phyloP scores from a whole-genome alignment of 495 filamentous ascomycete species.

The Podospora comata region DNA sequence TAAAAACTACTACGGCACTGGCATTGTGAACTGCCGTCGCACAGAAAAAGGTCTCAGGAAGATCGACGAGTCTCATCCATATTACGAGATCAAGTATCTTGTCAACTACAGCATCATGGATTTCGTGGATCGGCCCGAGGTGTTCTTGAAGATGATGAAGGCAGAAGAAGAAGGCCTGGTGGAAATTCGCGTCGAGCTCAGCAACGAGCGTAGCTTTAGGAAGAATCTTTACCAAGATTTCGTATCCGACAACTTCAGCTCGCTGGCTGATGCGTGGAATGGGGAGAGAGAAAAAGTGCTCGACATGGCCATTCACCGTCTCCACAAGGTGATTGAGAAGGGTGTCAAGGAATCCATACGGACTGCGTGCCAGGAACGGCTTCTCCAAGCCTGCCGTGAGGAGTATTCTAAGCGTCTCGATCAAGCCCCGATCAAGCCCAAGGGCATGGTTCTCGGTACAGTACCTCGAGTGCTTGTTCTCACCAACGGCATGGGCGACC shows the following conservation, averaged over 20 bases:
- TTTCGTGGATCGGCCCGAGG: constrained; percentile 76
- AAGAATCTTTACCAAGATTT: constrained; percentile 75
- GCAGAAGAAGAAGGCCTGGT: constrained; percentile 90
- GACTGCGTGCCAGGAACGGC: constrained; percentile 84
- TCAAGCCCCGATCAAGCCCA: constrained; percentile 92
- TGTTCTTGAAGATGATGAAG: constrained; percentile 92
- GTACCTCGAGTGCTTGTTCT: constrained; percentile 81
- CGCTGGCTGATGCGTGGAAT: constrained; percentile 95
- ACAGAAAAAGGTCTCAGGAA: constrained; percentile 92
- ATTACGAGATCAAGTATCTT: constrained; percentile 97
- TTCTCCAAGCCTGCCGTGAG: constrained; percentile 77
- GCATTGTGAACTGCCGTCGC: constrained; percentile 76
- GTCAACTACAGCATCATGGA: constrained; percentile 78
- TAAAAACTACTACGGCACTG: constrained; percentile 73
- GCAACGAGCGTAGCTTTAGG: constrained; percentile 69
- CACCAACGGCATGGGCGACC: constrained; percentile 74
- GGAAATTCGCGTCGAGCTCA: constrained; percentile 73
- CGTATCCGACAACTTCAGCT: constrained; percentile 89
- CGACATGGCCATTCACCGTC: constrained; percentile 72
- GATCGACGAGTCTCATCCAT: constrained; percentile 93
- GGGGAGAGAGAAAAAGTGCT: constrained; percentile 76
- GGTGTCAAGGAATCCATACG: constrained; percentile 90
- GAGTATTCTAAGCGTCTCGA: constrained; percentile 84
- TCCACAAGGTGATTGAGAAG: constrained; percentile 80
- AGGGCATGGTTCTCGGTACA: constrained; percentile 87